Evolutionary conservation across 73 alveolate genomes (phyloP), one percentile per base, ranked within the genome.

Genomic region (Paramecium biaurelia): DNA sequence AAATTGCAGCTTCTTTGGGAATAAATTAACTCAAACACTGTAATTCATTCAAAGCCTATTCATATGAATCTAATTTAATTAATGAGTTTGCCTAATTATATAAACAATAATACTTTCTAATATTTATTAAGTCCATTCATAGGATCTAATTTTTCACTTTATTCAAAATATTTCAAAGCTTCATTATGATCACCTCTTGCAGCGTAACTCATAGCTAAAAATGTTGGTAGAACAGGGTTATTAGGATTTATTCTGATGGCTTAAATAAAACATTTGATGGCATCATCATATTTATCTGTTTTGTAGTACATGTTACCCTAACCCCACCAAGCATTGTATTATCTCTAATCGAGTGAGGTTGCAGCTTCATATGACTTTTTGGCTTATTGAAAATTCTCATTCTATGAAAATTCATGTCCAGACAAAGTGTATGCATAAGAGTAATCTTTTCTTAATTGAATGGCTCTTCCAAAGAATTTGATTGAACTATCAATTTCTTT

Each of bases 261-360:
- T 70, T 93, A 76, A 41, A 92, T 58, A 92, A 98, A 97, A 53
- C 93, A 92, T 74, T 93, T 89, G 6, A 95, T 94, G 15, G 99
- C 99, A 58, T 95, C 95, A 34, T 92, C 96, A 92, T 96, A 98
- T 92, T 98, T 98, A 93, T 98, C 99, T 85, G 97, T 95, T 72
- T 98, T 98, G 86, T 96, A 92, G 92, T 92, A 96, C 56, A 98
- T 98, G 87, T 98, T 96, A 58, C 99, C 99, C 3, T 95, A 95
- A 5, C 99, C 99, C 99, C 99, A 98, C 99, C 99, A 98, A n/a
- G 99, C 99, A 90, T 98, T 98, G 23, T 96, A 97, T 68, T 98
- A 97, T 85, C 99, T 88, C 28, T 95, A 98, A 95, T 98, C 99
- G 30, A 93, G 94, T 49, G 97, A 85, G 76, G 95, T 86, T 10